phyloP scores from a whole-genome alignment of 1,284 basidiomycete species.

The Cystobasidium pallidum region DNA sequence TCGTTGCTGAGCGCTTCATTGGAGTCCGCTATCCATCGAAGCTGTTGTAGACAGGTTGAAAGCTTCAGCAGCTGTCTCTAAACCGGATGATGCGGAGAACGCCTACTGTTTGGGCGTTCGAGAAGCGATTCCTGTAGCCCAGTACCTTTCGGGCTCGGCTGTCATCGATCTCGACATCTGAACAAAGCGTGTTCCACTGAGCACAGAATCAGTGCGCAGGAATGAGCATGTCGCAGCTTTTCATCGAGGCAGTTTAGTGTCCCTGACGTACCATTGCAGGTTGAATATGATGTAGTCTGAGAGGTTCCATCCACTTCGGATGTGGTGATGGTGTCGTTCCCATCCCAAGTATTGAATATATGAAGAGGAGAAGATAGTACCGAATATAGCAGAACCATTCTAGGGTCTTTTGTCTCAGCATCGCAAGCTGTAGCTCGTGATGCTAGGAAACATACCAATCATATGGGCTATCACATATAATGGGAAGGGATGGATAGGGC shows the following conservation, averaged over 20 bases:
- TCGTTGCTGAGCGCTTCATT: neutral
- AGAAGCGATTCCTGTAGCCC: slow-evolving; percentile 37
- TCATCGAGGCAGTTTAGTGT: neutral
- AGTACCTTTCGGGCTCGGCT: slow-evolving; percentile 33
- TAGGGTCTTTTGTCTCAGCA: no score
- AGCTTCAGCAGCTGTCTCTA: neutral
- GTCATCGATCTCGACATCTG: slow-evolving; percentile 42
- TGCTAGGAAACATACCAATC: neutral
- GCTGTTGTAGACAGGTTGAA: neutral
- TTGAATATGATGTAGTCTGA: slow-evolving; percentile 24
- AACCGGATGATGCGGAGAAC: neutral
- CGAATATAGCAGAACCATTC: slow-evolving; percentile 16
- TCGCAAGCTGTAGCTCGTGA: neutral
- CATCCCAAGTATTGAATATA: slow-evolving; percentile 7
- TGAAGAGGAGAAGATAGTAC: slow-evolving; percentile 21
- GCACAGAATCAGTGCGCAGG: neutral
- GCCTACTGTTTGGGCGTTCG: slow-evolving; percentile 33
- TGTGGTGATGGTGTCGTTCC: slow-evolving; percentile 12
- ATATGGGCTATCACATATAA: slow-evolving; percentile 25
- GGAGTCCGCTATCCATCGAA: slow-evolving; percentile 37
- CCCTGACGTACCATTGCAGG: slow-evolving; percentile 23
- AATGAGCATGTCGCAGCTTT: neutral
- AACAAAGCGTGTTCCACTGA: slow-evolving; percentile 36
- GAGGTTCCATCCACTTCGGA: slow-evolving; percentile 34
- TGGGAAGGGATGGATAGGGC: slow-evolving; percentile 7